phyloP scores from a whole-genome alignment of 1,139 yeast species.

The Yamadazyma membranifaciens region DNA sequence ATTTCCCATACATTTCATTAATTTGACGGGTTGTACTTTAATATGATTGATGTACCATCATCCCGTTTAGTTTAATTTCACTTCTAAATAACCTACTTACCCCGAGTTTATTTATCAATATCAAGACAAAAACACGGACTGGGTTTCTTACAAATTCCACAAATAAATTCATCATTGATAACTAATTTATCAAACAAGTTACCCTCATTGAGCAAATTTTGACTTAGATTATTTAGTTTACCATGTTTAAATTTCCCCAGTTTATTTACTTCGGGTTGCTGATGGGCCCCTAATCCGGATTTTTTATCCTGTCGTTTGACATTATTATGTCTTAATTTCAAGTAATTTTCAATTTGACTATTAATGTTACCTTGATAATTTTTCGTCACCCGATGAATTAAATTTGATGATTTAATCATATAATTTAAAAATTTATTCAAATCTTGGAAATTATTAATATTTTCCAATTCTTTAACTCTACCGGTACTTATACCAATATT shows the following conservation, averaged over 20 bases:
- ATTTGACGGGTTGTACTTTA: no score
- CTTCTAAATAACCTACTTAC: no score
- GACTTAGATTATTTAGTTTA: no score
- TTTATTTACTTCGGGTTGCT: no score
- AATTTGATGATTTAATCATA: constrained; percentile 36
- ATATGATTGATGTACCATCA: no score
- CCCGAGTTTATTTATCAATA: constrained; percentile 5
- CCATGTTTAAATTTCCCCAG: no score
- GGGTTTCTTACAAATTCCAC: constrained; percentile 7
- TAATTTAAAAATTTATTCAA: constrained; percentile 43
- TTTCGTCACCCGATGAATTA: constrained; percentile 43
- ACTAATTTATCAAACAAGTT: constrained; percentile 14
- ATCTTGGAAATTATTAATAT: constrained; percentile 41
- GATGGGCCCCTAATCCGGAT: no score
- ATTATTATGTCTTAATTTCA: constrained; percentile 20
- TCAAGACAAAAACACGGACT: constrained; percentile 12
- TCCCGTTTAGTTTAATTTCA: no score
- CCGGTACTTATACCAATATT: constrained; percentile 1
- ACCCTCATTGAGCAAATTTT: background rate
- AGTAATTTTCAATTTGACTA: constrained; percentile 35
- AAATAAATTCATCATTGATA: constrained; percentile 12
- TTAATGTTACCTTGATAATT: constrained; percentile 24
- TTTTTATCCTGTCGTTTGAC: no score
- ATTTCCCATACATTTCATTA: no score
- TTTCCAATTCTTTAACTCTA: constrained; percentile 35